Percentiles rank a stretch among this genome's conserved stretches.
These are phyloP conservation scores for Monilinia vaccinii-corymbosi DNA, from an alignment of 2,329 filamentous ascomycete genomes.

Conservation along the genomic window DNA sequence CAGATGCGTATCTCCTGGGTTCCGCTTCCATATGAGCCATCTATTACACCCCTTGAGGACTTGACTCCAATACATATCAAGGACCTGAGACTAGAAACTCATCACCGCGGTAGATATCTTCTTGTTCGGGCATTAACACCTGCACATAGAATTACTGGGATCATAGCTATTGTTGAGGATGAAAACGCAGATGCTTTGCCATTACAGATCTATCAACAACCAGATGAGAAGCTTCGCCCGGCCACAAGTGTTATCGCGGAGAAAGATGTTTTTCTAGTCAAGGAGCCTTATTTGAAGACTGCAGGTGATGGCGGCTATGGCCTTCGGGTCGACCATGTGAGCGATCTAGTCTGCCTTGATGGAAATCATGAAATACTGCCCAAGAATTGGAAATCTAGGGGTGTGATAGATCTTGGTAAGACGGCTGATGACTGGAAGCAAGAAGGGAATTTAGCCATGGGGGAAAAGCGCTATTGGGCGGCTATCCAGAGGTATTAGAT, in stretches of 20 bases:
- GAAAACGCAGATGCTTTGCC: slow-evolving; percentile 20
- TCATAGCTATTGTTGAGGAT: slow-evolving; percentile 26
- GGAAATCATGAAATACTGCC: background rate
- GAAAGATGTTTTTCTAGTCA: slow-evolving; percentile 36
- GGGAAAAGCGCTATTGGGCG: background rate
- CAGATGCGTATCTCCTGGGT: slow-evolving; percentile 5
- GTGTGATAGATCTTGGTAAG: background rate
- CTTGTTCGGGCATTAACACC: slow-evolving; percentile 17
- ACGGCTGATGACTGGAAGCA: slow-evolving; percentile 7
- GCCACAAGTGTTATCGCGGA: slow-evolving; percentile 29
- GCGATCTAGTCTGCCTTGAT: slow-evolving; percentile 10
- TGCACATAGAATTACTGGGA: slow-evolving; percentile 26
- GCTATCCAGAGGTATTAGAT: slow-evolving; percentile 9
- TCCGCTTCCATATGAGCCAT: slow-evolving; percentile 10
- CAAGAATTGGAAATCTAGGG: background rate
- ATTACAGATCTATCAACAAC: slow-evolving; percentile 37
- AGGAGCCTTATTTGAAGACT: slow-evolving; percentile 43
- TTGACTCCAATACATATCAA: slow-evolving; percentile 19
- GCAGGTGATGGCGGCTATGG: slow-evolving; percentile 35
- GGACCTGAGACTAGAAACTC: slow-evolving; percentile 32
- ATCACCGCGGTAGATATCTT: slow-evolving; percentile 33
- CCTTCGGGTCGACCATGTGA: slow-evolving; percentile 30
- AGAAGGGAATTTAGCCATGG: slow-evolving; percentile 10
- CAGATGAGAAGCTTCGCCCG: slow-evolving; percentile 30
- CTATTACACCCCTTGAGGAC: background rate